Base-by-base conservation (phyloP, 1,139 yeast species). In the Nakaseomyces sp. region DNA sequence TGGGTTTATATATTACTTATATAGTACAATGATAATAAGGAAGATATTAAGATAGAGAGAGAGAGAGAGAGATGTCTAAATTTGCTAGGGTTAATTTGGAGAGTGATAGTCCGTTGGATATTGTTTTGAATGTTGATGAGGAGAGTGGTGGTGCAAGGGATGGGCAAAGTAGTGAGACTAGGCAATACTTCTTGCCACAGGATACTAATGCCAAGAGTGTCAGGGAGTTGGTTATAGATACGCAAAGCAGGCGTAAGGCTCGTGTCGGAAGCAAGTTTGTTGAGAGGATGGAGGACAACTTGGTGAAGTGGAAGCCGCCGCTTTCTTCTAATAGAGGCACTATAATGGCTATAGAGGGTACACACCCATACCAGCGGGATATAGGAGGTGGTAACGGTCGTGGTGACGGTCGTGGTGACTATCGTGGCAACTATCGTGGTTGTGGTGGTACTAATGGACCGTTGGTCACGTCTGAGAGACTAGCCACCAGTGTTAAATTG, bases 221-320 rank as follows among this genome's bases (percentile, higher is more conserved):
- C 15, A 51, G 66, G 31, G 61, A 61, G 40, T 37, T 60, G 17
- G 63, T 65, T 3, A 56, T 57, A 12, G 47, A 55, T 4, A 55
- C 59, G 37, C 68, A 65, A 40, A 57, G 58, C 12, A 46, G 51
- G 24, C 46, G 67, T 24, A 42, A 51, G 1, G 42, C 49, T 15
- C 63, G 65, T 4, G 43, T 54, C 0, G 45, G 56, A 16, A 70
- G 68, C 51, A 54, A 60, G 38, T 61, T 74, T 22, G 61, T 65
- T 25, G 69, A 67, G 10, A 64, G 62, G 40, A 70, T 76, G 74
- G 82, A 77, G 50, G 76, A 73, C 16, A 61, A 75, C 37, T 53
- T 77, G 42, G 58, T 72, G 1, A 61, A 79, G 38, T 78, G 79
- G 76, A 66, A 73, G 45, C 76, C 81, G 2, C 65, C 71, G 4